Base-by-base conservation (phyloP, 345 rosid species). In the Chamaenerion angustifolium region DNA sequence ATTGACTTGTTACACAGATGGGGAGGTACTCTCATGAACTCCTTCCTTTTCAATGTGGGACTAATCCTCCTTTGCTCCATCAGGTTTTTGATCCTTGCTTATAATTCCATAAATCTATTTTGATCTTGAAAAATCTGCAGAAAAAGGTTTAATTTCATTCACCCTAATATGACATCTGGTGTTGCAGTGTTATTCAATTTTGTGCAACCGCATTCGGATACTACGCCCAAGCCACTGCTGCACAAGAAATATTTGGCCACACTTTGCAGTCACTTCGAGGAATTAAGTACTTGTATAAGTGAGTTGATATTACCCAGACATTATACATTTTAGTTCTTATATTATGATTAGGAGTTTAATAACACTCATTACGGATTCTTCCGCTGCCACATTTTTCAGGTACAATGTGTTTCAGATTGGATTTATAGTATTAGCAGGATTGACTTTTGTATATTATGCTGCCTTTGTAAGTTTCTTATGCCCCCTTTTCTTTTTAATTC, bases 21-120 rank as follows among this genome's bases (percentile, higher is more conserved):
- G 99, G 99, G 99, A 64, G 97, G 92, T n/a, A 93, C 99, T 58
- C 73, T 88, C 23, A 88, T 88, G 99, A 93, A 85, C 73, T 93
- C 95, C 11, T 93, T 93, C 64, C 99, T 93, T 72, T 93, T 93
- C 81, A 93, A 93, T 42, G 99, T 93, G 11, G 97, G 78, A 42
- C 95, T 88, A 49, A 85, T 93, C 75, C 97, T 93, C 52, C 79
- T 85, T 14, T 88, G 87, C 64, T 88, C 97, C 16, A 81, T 93
- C 68, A 93, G 99, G 97, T 92, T 46, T 56, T 31, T 4, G 1
- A 31, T 31, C 37, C 37, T 31, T 31, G 8, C 2, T 3, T 7
- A 23, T 31, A 8, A 31, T 5, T 31, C 37, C 25, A 21, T 2
- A 21, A 2, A 21, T 21, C 25, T 4, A 21, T 4, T 21, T 21